Evolutionary conservation across 1,139 yeast genomes (phyloP).

Genomic region (Yamadazyma buinensis): DNA sequence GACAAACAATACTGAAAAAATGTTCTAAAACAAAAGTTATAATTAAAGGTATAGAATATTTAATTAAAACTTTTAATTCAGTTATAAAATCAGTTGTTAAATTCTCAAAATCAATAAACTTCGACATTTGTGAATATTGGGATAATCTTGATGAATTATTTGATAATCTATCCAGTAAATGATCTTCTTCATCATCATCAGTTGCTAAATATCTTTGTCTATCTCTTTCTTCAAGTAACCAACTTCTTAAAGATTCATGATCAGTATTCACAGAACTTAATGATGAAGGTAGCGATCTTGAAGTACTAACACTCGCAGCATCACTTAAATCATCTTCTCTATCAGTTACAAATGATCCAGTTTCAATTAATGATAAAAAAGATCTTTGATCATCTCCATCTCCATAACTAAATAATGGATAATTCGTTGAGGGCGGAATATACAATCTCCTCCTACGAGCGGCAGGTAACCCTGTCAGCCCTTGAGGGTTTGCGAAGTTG

Average conservation of each 20-base stretch:
- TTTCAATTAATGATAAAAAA: slow-evolving; percentile 45
- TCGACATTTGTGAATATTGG: slow-evolving; percentile 7
- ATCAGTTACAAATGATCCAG: slow-evolving; percentile 39
- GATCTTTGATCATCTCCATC: slow-evolving; percentile 64
- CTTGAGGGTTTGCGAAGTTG: slow-evolving; percentile 39
- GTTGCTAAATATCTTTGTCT: slow-evolving; percentile 31
- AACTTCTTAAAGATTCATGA: slow-evolving; percentile 50
- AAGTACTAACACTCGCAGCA: slow-evolving; percentile 50
- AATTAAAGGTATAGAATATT: slow-evolving; percentile 61
- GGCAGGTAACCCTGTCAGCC: slow-evolving; percentile 31
- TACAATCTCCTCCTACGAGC: slow-evolving; percentile 45
- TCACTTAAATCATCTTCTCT: slow-evolving; percentile 42
- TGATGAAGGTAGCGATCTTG: slow-evolving; percentile 64
- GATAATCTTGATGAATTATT: slow-evolving; percentile 10
- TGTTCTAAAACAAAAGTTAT: slow-evolving; percentile 70
- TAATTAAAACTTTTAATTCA: slow-evolving; percentile 47
- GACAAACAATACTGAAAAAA: slow-evolving; percentile 65
- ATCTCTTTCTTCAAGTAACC: slow-evolving; percentile 69
- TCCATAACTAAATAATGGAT: slow-evolving; percentile 63
- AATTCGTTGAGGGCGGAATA: slow-evolving; percentile 70
- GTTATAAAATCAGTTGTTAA: slow-evolving; percentile 41
- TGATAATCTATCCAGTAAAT: slow-evolving; percentile 12
- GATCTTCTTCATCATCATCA: slow-evolving; percentile 24
- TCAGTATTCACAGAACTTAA: slow-evolving; percentile 49
- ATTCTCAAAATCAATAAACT: slow-evolving; percentile 31